phyloP scores from a whole-genome alignment of 1,284 basidiomycete species.

The Apiotrichum mycotoxinovorans region DNA sequence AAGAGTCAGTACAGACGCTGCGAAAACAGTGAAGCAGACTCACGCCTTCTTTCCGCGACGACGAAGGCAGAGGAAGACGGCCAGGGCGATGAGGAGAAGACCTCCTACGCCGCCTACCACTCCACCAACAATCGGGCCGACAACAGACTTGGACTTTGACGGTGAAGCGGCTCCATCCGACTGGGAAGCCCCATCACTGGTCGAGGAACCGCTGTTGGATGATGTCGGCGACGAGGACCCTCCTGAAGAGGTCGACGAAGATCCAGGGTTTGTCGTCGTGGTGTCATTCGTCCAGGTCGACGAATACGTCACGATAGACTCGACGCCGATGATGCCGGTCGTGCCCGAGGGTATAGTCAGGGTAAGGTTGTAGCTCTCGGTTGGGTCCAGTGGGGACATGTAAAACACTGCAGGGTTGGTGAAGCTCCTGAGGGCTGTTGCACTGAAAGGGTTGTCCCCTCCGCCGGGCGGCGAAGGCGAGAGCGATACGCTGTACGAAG shows the following conservation, averaged over 20 bases:
- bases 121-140: constrained; percentile 1
- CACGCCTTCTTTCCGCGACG: neutral
- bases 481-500: constrained; percentile 1
- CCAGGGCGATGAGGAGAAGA: neutral
- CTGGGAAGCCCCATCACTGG: neutral
- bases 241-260: neutral
- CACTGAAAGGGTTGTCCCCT: neutral
- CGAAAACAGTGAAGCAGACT: neutral
- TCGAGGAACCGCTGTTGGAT: neutral
- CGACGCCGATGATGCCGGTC: neutral
- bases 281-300: neutral
- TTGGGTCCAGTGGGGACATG: neutral
- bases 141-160: neutral
- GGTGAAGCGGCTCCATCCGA: neutral
- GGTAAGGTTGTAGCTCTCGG: neutral
- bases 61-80: neutral
- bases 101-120: neutral
- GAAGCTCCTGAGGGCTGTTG: constrained; percentile 1
- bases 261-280: neutral
- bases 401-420: neutral
- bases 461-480: neutral
- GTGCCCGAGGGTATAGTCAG: neutral
- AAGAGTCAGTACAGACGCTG: neutral
- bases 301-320: constrained; percentile 1
- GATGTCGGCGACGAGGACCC: neutral